Evolutionary conservation across 257 asterid species (phyloP).

Genomic region (Misopates orontium): DNA sequence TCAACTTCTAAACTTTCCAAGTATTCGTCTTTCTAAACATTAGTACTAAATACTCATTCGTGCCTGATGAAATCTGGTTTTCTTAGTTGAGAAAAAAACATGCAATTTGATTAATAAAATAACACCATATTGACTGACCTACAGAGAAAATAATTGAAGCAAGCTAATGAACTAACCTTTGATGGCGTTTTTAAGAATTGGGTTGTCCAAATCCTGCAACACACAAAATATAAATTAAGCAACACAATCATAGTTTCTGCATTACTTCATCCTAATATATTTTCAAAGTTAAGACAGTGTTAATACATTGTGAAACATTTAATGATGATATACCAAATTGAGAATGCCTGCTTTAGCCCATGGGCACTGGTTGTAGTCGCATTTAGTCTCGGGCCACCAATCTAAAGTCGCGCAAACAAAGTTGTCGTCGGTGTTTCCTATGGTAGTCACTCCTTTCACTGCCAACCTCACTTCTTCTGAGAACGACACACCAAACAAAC

Average conservation of each 20-base stretch:
- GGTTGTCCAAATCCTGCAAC: constrained; percentile 61
- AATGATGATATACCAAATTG: constrained; percentile 40
- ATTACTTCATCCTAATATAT: too few relatives aligned
- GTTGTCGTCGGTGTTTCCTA: constrained; percentile 46
- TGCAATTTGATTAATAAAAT: too few relatives aligned
- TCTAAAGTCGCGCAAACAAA: constrained; percentile 57
- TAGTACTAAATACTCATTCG: too few relatives aligned
- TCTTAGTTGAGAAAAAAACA: too few relatives aligned
- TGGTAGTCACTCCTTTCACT: constrained; percentile 24
- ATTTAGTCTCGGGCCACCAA: constrained; percentile 58
- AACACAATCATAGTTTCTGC: constrained; percentile 6
- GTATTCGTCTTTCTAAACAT: too few relatives aligned
- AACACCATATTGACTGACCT: too few relatives aligned
- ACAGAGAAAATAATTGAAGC: too few relatives aligned
- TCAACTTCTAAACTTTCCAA: too few relatives aligned
- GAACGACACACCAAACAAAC: background rate
- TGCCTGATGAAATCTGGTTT: too few relatives aligned
- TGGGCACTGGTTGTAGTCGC: constrained; percentile 50
- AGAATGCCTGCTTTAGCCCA: constrained; percentile 49
- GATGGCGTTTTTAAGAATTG: constrained; percentile 65
- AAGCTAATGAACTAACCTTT: constrained; percentile 42
- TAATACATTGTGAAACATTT: too few relatives aligned
- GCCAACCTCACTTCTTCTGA: constrained; percentile 4
- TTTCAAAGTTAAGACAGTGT: too few relatives aligned
- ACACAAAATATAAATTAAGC: background rate